Evolutionary conservation across 2,329 filamentous ascomycete species (phyloP), one percentile per base, ranked within the genome.

Genomic region (Aureobasidium subglaciale): DNA sequence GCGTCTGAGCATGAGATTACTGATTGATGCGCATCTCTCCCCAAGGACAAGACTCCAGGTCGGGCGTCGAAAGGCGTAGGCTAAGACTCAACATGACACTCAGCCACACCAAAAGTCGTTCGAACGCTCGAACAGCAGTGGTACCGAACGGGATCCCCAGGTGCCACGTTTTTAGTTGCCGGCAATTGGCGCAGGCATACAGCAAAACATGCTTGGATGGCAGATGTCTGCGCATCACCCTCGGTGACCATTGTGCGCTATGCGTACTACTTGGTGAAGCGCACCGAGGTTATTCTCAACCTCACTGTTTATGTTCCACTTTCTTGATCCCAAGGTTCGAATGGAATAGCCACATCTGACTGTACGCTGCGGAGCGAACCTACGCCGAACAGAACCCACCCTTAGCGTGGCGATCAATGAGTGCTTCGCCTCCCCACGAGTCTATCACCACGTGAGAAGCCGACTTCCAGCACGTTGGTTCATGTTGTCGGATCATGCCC

Each of bases 141-240:
- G 48, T 52, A 52, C 48, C 48, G 48, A 52, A 18, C 48, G 46
- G 48, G 48, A 41, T 22, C 48, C 48, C 48, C 48, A 52, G n/a
- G 35, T 41, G 48, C 48, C 48, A 52, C 48, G 48, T 40, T 52
- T n/a, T 24, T 52, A 52, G 48, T 24, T 52, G 48, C 48, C 48
- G 48, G 48, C 48, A 40, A 30, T 52, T 41, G 48, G 25, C 15
- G 35, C 27, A 30, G 18, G 35, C 35, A 50, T 29, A 11, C 2
- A 24, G 15, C 32, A 32, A 16, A 35, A 32, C 2, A 22, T 30
- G 7, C 16, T 27, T 27, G 9, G 10, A 9, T n/a, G 5, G 10
- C 24, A 29, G 35, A 10, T 20, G 35, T 50, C 10, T 49, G 22
- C 15, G 24, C 35, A 24, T 30, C n/a, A 30, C 35, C 25, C 15